Evolutionary conservation across 495 filamentous ascomycete genomes (phyloP), one percentile per base, ranked within the genome.

Genomic region (Neurospora hispaniola): DNA sequence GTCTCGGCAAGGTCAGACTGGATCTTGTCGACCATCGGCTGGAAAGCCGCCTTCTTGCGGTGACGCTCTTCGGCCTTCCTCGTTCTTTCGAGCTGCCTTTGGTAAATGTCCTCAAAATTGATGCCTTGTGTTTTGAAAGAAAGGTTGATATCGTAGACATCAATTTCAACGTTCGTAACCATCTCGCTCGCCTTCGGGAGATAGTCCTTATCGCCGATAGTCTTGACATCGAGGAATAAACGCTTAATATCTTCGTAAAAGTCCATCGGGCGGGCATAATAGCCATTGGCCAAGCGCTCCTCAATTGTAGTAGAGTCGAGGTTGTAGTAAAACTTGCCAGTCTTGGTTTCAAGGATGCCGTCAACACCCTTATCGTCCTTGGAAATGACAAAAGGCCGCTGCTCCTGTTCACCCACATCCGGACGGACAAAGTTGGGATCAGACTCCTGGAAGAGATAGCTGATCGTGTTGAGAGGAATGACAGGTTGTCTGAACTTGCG

Each of bases 261-360:
- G 77, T 98, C 94, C 73, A 88, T 89, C 0, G 94, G 91, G 18
- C 93, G 87, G 78, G 93, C 93, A 82, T 99, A 99, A 80, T 91
- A 98, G 23, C 96, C 96, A 81, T 98, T 97, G 6, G 93, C 93
- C 35, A 98, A 85, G 42, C 96, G 90, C 77, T 96, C 93, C 83
- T 99, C 96, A 71, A 99, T 97, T 8, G 92, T 96, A 5, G 89
- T 90, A n/a, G 92, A 90, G 75, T 98, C 94, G 70, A 98, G 83
- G 75, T 99, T 99, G 83, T 98, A 98, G 78, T 88, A 98, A 80
- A 94, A 94, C 77, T 94, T 96, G 62, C 88, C 89, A 2, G 90
- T 91, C 4, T 86, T 86, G 18, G 85, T 86, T 73, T 97, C 90
- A 20, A 86, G 82, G 31, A 98, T 84, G 4, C 91, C 92, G 14